phyloP scores from a whole-genome alignment of 257 asterid species.

The Nicotiana obtusifolia region DNA sequence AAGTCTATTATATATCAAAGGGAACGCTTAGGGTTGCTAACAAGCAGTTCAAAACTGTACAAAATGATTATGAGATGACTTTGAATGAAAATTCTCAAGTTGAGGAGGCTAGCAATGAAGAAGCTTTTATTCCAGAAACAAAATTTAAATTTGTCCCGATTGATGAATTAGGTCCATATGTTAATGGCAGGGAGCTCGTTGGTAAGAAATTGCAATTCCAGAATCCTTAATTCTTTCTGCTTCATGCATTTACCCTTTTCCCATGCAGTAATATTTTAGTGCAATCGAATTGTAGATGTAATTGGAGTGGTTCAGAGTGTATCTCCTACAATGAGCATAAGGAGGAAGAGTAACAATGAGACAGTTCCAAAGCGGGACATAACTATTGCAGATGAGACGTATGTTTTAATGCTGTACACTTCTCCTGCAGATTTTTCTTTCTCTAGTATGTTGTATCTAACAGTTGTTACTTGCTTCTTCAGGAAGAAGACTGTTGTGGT shows the following conservation, averaged over 20 bases:
- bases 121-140: conserved; percentile 64
- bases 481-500: conserved; percentile 73
- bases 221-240: background rate
- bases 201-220: conserved; percentile 37
- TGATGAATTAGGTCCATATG: conserved; percentile 87
- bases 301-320: conserved; percentile 89
- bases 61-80: conserved; percentile 90
- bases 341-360: conserved; percentile 81
- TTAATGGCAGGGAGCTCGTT: conserved; percentile 77
- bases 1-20: conserved; percentile 86
- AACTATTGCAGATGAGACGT: conserved; percentile 90
- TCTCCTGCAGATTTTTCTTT: background rate
- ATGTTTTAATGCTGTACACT: conserved; percentile 11
- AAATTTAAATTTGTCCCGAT: conserved; percentile 71
- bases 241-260: background rate
- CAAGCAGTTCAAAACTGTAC: conserved; percentile 80
- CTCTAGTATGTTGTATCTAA: background rate
- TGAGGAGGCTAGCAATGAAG: conserved; percentile 65
- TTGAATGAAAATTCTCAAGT: conserved; percentile 79
- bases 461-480: conserved; percentile 7
- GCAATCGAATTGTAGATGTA: conserved; percentile 49
- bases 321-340: conserved; percentile 68
- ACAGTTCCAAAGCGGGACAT: conserved; percentile 80
- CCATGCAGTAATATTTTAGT: background rate
- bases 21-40: conserved; percentile 78